Base-by-base conservation (phyloP, 164 flowering plant genomes). In the Pachysandra terminalis region DNA sequence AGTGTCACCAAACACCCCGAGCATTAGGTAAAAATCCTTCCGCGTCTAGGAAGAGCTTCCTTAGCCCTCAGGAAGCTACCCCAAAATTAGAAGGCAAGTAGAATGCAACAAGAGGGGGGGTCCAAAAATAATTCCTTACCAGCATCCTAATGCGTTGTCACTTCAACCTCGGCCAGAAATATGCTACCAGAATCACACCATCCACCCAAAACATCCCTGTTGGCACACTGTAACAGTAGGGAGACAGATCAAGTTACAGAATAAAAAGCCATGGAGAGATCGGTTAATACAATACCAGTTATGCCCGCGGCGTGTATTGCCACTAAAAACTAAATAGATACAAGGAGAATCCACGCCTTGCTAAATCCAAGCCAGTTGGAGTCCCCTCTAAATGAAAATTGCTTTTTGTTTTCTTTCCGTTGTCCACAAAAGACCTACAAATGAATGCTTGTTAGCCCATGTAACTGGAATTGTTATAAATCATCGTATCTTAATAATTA, bases 351-450 rank as follows among this genome's bases (percentile, higher is more conserved):
- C 35, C 25, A 49, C 79, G 89, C 95, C 98, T 87, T 89, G 72
- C 84, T 79, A 65, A 93, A 93, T 56, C 96, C 96, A 68, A 93
- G 90, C 96, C 98, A 90, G 74, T 90, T 93, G 35, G 96, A 89
- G 64, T 90, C 98, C 25, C 98, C 95, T 78, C 90, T 79, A 63
- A 84, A 93, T 59, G 96, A 88, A 71, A 86, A 86, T 52, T 74
- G 73, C 72, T 81, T 89, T 48, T 70, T 65, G 65, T 70, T 78
- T 52, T 82, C 81, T 73, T 70, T 76, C 91, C 95, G 90, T 19
- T 81, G 81, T 52, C 93, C 95, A 75, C 98, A 87, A 61, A 83
- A 76, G 56, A 85, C 93, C 98, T 89, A 86, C 74, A 69, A 67
- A 1, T 27, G n/a, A 25, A 7, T 9, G 19, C 1, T 25, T 56